These are phyloP conservation scores for Truncatella angustata DNA, from an alignment of 2,329 filamentous ascomycete species.

Conservation along the genomic window DNA sequence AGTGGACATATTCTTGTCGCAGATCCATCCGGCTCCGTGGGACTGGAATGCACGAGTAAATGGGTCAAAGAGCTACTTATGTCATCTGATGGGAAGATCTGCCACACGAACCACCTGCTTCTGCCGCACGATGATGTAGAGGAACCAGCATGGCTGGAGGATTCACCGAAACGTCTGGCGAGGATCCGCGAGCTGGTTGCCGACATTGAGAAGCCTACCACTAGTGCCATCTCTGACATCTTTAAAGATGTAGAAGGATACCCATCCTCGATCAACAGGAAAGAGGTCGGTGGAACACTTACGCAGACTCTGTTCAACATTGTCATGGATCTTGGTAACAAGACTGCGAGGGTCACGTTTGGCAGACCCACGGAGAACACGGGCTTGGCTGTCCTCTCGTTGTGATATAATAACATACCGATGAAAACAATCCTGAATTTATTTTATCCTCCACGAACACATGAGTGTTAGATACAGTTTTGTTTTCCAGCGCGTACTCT, in stretches of 20 bases:
- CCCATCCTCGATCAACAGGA: constrained; percentile 27
- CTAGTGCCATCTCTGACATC: constrained; percentile 18
- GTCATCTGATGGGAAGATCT: constrained; percentile 29
- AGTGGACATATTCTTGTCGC: constrained; percentile 50
- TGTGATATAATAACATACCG: no score
- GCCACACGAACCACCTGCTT: constrained; percentile 45
- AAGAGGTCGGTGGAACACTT: constrained; percentile 17
- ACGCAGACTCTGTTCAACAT: constrained; percentile 32
- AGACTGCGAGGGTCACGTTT: constrained; percentile 25
- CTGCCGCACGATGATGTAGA: constrained; percentile 26
- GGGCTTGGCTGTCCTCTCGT: constrained; percentile 17
- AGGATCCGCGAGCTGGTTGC: constrained; percentile 24
- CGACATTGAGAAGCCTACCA: constrained; percentile 10
- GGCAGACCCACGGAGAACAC: constrained; percentile 27
- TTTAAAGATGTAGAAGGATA: constrained; percentile 28
- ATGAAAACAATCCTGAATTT: no score
- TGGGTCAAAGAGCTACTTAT: constrained; percentile 26
- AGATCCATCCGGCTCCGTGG: constrained; percentile 38
- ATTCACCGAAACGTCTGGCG: constrained; percentile 24
- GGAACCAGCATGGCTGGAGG: constrained; percentile 28
- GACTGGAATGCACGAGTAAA: constrained; percentile 41
- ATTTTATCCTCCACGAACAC: no score
- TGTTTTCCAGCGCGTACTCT: no score
- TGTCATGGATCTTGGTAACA: constrained; percentile 26
- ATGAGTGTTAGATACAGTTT: no score